Base-by-base conservation (phyloP, 1,284 basidiomycete genomes). In the Fomes fomentarius region DNA sequence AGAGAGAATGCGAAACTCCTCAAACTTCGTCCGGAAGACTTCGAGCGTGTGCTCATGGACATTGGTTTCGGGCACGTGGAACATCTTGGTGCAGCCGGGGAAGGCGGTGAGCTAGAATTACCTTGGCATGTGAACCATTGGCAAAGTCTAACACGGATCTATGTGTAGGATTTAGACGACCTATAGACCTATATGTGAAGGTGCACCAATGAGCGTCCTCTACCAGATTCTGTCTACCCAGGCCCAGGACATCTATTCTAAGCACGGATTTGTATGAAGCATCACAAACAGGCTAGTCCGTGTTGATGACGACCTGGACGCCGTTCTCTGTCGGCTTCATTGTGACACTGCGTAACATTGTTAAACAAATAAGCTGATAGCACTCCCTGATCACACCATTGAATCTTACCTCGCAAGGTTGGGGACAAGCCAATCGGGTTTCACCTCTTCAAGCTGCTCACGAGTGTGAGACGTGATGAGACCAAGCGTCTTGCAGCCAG, bases 401-500 rank as follows among this genome's bases (percentile, higher is more conserved):
- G 19, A 17, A 7, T 46, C 69, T 60, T 66, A 84, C 89, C 76
- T 80, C 2, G 84, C 76, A 59, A 92, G 70, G 67, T 91, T 73
- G 43, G 79, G 67, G 31, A 91, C 82, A n/a, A 91, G 72, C 62
- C 78, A 87, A 57, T 81, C 78, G 3, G 87, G 81, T 35, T 77
- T 65, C 12, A 74, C 76, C 21, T 72, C 79, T 59, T 82, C 75
- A 62, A 95, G 76, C 62, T 87, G 81, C 54, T 83, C 78, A 41
- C 80, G 76, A 15, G 79, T 78, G 69, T 95, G 91, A 11, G 88
- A 87, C 0, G 94, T 96, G 52, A 93, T 77, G 28, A 95, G 73
- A 2, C 82, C 93, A 39, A 95, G 76, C 0, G 92, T 91, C 63
- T 81, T 88, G 66, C 87, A 85, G 12, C 93, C 93, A 10, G 92